Conservation (phyloP, 148 eudicot genomes). For the Arctostaphylos glauca region DNA sequence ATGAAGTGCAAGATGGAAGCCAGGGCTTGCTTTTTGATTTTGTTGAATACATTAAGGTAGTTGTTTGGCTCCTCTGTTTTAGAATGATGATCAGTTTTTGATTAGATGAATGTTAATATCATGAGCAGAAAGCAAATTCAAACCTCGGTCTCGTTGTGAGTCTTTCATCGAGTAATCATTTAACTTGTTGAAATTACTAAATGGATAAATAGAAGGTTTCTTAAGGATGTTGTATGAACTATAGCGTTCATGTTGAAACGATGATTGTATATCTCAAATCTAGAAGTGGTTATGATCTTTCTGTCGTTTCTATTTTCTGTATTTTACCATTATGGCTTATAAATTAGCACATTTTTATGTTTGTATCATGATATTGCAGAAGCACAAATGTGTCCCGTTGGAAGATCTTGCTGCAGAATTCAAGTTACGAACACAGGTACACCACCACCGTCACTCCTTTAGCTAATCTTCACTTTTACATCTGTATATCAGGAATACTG, state of each 20-base stretch:
- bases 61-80: not conserved
- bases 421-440: slow-evolving; percentile 88
- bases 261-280: not conserved
- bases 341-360: not conserved
- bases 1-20: slow-evolving; percentile 80
- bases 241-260: not conserved
- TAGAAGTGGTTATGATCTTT: slow-evolving; percentile 7
- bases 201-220: not conserved
- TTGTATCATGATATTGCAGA: slow-evolving; percentile 41
- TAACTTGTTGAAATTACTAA: not conserved
- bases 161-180: not conserved
- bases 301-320: not conserved
- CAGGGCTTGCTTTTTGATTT: slow-evolving; percentile 88
- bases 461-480: not conserved
- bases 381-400: slow-evolving; percentile 86
- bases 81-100: not conserved
- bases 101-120: not conserved
- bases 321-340: not conserved
- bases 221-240: not conserved
- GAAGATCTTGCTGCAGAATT: slow-evolving; percentile 99
- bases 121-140: not conserved
- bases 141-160: not conserved
- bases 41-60: slow-evolving; percentile 95
- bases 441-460: not conserved
- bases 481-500: not conserved